Evolutionary conservation across 169 alveolate genomes (phyloP).

Genomic region (Cystoisospora suis): DNA sequence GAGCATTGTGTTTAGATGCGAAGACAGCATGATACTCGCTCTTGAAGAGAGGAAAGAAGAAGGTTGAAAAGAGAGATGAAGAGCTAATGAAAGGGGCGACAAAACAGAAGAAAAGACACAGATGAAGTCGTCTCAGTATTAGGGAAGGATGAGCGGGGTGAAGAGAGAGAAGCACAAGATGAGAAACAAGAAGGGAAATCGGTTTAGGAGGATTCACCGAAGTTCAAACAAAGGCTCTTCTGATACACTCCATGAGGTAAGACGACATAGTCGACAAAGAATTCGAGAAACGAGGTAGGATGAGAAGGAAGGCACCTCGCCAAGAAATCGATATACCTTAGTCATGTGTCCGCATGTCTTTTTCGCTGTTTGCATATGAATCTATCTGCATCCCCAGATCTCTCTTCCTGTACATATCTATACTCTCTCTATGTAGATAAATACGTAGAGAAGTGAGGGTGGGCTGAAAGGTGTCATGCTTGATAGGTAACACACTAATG

Average conservation of each 20-base stretch:
- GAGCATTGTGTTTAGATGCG: not conserved
- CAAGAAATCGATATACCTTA: no score
- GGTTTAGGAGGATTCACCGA: not conserved
- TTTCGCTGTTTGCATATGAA: not conserved
- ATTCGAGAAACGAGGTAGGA: no score
- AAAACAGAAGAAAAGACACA: not conserved
- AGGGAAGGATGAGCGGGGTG: not conserved
- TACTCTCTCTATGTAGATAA: not conserved
- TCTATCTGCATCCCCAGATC: not conserved
- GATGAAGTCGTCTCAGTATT: not conserved
- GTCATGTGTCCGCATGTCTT: no score
- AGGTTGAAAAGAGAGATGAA: constrained; percentile 1
- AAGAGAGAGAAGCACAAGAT: not conserved
- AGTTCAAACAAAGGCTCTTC: no score
- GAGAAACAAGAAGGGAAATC: not conserved
- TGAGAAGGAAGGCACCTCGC: no score
- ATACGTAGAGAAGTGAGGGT: no score
- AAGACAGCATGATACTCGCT: not conserved
- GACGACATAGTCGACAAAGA: no score
- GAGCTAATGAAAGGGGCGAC: not conserved
- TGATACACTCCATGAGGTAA: no score
- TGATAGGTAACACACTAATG: not conserved
- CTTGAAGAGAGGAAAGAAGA: constrained; percentile 5
- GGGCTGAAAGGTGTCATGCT: no score
- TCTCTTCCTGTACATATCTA: not conserved